Evolutionary conservation across 768 basidiomycete species (phyloP).

Genomic region (Phlegmacium glaucopus): DNA sequence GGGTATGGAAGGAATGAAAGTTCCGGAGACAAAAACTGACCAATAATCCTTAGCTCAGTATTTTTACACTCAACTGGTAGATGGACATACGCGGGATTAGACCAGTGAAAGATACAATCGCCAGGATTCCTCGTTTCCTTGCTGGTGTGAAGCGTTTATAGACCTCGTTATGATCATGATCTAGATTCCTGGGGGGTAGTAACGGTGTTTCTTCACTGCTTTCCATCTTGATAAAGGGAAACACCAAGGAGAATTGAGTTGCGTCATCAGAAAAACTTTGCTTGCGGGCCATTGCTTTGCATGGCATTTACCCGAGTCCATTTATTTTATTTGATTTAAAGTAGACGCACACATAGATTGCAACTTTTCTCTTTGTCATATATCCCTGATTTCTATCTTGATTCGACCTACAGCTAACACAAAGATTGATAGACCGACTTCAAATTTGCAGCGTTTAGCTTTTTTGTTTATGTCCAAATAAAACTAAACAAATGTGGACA

Average conservation of each 20-base stretch:
- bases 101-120: conserved; percentile 12
- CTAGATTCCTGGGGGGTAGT: neutral
- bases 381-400: too few species aligned
- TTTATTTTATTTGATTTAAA: too few species aligned
- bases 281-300: too few species aligned
- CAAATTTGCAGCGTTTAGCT: too few species aligned
- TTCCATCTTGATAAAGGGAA: neutral
- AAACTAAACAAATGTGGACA: too few species aligned
- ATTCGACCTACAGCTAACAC: too few species aligned
- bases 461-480: too few species aligned
- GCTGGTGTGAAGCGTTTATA: conserved; percentile 16
- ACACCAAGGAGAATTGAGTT: neutral
- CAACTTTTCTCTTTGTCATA: too few species aligned
- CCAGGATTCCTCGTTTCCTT: conserved; percentile 12
- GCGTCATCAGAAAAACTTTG: too few species aligned
- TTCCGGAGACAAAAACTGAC: conserved; percentile 18
- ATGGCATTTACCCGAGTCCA: too few species aligned
- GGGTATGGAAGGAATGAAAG: conserved; percentile 23
- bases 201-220: conserved; percentile 3
- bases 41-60: neutral
- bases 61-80: neutral
- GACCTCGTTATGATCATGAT: conserved; percentile 9
- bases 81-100: conserved; percentile 11
- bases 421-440: too few species aligned
- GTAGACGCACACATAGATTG: too few species aligned